Base-by-base conservation (phyloP, 1,284 basidiomycete genomes). In the Lentinula novae-zelandiae region DNA sequence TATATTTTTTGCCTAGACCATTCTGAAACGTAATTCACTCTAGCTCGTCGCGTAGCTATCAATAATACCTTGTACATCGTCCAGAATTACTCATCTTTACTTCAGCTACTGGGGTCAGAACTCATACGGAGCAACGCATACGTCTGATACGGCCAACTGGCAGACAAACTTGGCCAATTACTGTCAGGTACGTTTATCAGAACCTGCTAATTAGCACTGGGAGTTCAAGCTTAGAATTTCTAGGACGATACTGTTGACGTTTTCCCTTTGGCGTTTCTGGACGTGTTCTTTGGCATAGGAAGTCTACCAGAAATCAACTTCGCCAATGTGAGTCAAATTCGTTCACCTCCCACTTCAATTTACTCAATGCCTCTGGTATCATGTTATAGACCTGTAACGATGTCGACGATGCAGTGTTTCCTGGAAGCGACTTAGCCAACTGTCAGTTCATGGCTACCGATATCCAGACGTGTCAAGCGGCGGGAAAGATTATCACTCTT, bases 401-500 rank as follows among this genome's bases (percentile, higher is more conserved):
- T 34, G 67, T 61, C 10, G 69, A 73, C 58, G 70, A 78, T 53
- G 63, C 71, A 1, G 73, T 78, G 13, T 87, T 86, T 69, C 56
- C 81, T 1, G 86, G 84, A 27, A 85, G 82, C 8, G 75, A 75
- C 53, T 76, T 89, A 4, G 78, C 84, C 15, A 75, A 86, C 63
- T 89, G 87, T 66, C 69, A 73, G 33, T 81, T 79, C 70, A 69
- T 87, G 44, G 80, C 82, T 0, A 68, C 77, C 2, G 80, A 82
- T 60, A 88, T 89, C 62, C 64, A 84, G 66, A 73, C 76, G 5
- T 89, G 87, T 68, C 86, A 89, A 67, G 75, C 80, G 2, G 79
- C 76, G 31, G 87, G 87, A 38, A 89, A 88, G 71, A 82, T 85
- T 34, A 75, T 89, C 63, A 88, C 86, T 1, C 72, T 89, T 60